phyloP scores from a whole-genome alignment of 2,329 filamentous ascomycete species.

The Colletotrichum sp. region DNA sequence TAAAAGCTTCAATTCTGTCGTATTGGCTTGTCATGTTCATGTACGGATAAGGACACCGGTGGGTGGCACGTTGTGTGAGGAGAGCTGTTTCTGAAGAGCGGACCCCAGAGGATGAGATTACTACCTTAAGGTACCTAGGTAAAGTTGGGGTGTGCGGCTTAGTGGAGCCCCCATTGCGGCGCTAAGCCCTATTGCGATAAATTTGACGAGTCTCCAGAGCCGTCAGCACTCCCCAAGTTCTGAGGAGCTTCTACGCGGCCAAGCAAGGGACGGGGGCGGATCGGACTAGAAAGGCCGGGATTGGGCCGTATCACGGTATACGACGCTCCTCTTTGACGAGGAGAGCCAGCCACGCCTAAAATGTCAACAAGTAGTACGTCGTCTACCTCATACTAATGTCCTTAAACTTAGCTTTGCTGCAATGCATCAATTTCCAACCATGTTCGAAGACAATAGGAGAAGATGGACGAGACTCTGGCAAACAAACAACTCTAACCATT shows the following conservation, averaged over 20 bases:
- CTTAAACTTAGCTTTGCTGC: not conserved
- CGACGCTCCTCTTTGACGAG: not conserved
- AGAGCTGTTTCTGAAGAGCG: not conserved
- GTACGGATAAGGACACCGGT: not conserved
- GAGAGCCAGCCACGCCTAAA: not conserved
- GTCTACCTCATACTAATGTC: not conserved
- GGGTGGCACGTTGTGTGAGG: not conserved
- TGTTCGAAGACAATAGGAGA: not conserved
- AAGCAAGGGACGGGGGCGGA: not conserved
- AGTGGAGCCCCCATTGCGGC: slow-evolving; percentile 15
- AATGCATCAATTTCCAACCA: not conserved
- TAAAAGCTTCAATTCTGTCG: not conserved
- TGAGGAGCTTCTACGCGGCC: not conserved
- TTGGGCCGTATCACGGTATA: not conserved
- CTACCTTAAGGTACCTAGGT: not conserved
- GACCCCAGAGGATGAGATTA: not conserved
- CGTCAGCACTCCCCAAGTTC: not conserved
- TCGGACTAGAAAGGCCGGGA: not conserved
- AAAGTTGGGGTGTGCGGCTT: not conserved
- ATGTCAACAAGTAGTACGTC: not conserved
- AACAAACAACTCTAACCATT: not conserved
- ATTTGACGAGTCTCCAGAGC: slow-evolving; percentile 36
- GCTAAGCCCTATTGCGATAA: slow-evolving; percentile 44
- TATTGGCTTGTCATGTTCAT: not conserved
- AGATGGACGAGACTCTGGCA: not conserved